A percentile compares a stretch with the other conserved stretches of the same genome.
Evolutionary conservation across 768 basidiomycete species (phyloP).

Genomic region (Lyophyllum semitale): DNA sequence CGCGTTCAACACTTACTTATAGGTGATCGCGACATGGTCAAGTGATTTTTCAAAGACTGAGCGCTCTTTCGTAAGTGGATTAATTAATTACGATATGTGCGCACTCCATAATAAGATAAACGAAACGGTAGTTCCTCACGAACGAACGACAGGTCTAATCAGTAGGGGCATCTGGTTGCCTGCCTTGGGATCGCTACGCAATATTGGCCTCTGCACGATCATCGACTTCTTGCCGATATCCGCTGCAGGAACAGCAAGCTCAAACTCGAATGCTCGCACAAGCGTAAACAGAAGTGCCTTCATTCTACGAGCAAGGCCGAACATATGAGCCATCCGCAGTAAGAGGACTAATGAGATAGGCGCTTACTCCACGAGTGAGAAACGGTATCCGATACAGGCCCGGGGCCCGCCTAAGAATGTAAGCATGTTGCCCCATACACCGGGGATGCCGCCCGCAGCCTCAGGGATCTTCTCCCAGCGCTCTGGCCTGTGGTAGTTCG

Average conservation of each 20-base stretch:
- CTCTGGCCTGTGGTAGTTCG: slow-evolving; percentile 51
- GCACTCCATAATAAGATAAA: not conserved
- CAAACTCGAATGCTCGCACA: slow-evolving; percentile 54
- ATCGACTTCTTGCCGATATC: slow-evolving; percentile 40
- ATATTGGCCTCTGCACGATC: slow-evolving; percentile 46
- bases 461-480: slow-evolving; percentile 57
- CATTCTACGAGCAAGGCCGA: slow-evolving; percentile 20
- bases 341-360: not conserved
- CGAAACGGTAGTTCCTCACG: not conserved
- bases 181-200: slow-evolving; percentile 38
- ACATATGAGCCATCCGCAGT: not conserved
- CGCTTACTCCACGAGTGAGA: slow-evolving; percentile 56
- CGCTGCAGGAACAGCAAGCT: slow-evolving; percentile 48
- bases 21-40: too few relatives aligned
- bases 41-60: too few relatives aligned
- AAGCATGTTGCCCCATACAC: slow-evolving; percentile 60
- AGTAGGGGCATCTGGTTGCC: slow-evolving; percentile 48
- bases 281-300: slow-evolving; percentile 49
- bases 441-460: slow-evolving; percentile 47
- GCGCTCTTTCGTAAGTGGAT: too few relatives aligned
- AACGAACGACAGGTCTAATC: slow-evolving; percentile 24
- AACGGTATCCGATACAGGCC: slow-evolving; percentile 69
- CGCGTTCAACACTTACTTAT: too few relatives aligned
- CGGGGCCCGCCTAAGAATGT: slow-evolving; percentile 67
- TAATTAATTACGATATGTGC: slow-evolving; percentile 49